Evolutionary conservation across 1,139 yeast species (phyloP), one percentile per base, ranked within the genome.

Genomic region (Kodamaea alishanica): DNA sequence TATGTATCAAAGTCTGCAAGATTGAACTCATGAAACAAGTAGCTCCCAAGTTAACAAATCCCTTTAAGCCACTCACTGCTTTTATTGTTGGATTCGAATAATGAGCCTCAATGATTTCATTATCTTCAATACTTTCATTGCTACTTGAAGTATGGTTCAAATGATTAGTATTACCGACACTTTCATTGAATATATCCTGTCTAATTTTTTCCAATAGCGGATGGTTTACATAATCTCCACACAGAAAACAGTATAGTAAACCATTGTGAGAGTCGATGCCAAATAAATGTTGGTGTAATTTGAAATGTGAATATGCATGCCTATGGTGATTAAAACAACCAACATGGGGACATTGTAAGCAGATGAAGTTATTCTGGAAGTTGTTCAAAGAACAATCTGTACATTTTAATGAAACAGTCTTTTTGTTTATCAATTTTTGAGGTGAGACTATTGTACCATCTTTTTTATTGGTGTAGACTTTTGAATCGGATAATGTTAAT

Each of bases 11-110:
- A 0, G 95, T 79, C 63, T 92, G 98, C 32, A 92, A 63, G 11
- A 89, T 80, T 29, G 94, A 86, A 48, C 95, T 85, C 86, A 92
- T 90, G 64, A 87, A 92, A 63, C 98, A 92, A 0, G 98, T 92
- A 0, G 97, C 86, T 0, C 98, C 98, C 78, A 92, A 79, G 58
- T 92, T 92, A 40, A 89, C 82, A 51, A 92, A 79, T 2, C 98
- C 98, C 43, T 84, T 75, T 23, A 92, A 65, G 0, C 97, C 97
- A 10, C 81, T 75, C 2, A 79, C 70, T 1, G 95, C 85, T 35
- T 74, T 75, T 49, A 60, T 71, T 1, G 75, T 58, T 3, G 95
- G 94, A n/a, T 69, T 43, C 12, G 50, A 33, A 40, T 65, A 71
- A 40, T 56, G 43, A 5, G 45, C 49, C 6, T 37, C 45, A 8